Base-by-base conservation (phyloP, 192 early-diverging fungal species). In the Rhizoclosmatium globosum region DNA sequence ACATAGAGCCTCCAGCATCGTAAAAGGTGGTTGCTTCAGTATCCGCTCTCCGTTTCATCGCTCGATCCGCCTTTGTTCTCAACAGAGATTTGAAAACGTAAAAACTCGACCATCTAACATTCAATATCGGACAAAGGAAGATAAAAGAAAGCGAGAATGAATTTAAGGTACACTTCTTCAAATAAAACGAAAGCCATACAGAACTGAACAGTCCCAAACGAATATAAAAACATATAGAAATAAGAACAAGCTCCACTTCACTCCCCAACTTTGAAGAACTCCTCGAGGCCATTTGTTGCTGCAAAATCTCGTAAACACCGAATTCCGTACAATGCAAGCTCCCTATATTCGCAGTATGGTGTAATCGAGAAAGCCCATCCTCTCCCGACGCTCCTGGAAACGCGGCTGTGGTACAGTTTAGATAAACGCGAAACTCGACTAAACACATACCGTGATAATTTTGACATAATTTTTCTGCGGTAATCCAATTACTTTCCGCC, bases 391-490 rank as follows among this genome's bases (percentile, higher is more conserved):
- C 59, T 15, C 38, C 42, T 19, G 72, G 72, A 43, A 74, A 74
- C 38, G 60, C 72, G 19, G 59, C 72, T 74, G n/a, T 2, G 15
- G 21, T 11, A 42, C 31, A 19, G 38, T 15, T 41, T 31, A 62
- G 31, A 74, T 53, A 48, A 71, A 57, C 13, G 13, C 17, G 15
- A 45, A 57, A 71, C 38, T 1, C 15, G 2, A 68, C 42, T 53
- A 0, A 17, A 17, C 50, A 53, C 57, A 17, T n/a, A 74, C 72
- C 72, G 11, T 47, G 60, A 17, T 64, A 74, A 45, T 44, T 74
- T 43, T 13, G 31, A 74, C 72, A 74, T 23, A 74, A 45, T 45
- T 74, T 74, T 11, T 74, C 72, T 59, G 72, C 72, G 7, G 46
- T 23, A 11, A n/a, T 62, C 72, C 72, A 74, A 48, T 64, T 74